A percentile compares a stretch with the other conserved stretches of the same genome.
phyloP scores from a whole-genome alignment of 2,329 filamentous ascomycete species.

The Colletotrichum tofieldiae region DNA sequence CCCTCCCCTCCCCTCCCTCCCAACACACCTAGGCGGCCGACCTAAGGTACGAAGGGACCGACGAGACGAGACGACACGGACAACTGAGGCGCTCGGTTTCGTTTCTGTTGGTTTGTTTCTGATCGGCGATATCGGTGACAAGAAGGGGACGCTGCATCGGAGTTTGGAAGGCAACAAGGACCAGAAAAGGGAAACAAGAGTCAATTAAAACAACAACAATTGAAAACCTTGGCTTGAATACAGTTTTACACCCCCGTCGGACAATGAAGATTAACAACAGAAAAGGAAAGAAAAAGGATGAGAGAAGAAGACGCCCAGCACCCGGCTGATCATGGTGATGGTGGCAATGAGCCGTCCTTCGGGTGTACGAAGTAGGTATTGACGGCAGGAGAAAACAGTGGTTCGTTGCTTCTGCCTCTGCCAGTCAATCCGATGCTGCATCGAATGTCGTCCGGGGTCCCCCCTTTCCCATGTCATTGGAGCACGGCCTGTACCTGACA shows the following conservation, averaged over 20 bases:
- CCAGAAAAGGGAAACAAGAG: too few species aligned
- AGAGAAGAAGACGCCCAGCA: too few species aligned
- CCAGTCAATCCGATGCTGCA: background rate
- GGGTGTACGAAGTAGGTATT: too few species aligned
- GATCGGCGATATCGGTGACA: background rate
- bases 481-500: background rate
- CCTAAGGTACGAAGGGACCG: background rate
- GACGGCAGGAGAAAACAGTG: background rate
- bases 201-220: too few species aligned
- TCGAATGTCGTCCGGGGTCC: background rate
- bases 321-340: background rate
- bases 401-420: background rate
- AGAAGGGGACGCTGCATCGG: background rate
- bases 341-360: background rate
- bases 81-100: background rate
- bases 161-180: background rate
- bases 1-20: background rate
- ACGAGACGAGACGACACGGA: constrained; percentile 1
- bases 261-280: too few species aligned
- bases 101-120: background rate
- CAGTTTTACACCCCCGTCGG: too few species aligned
- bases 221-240: too few species aligned
- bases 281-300: too few species aligned
- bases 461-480: background rate
- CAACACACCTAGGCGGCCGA: background rate